Percentiles rank a stretch among this genome's conserved stretches.
Conservation (phyloP, 345 rosid species). For the Populus deltoides region DNA sequence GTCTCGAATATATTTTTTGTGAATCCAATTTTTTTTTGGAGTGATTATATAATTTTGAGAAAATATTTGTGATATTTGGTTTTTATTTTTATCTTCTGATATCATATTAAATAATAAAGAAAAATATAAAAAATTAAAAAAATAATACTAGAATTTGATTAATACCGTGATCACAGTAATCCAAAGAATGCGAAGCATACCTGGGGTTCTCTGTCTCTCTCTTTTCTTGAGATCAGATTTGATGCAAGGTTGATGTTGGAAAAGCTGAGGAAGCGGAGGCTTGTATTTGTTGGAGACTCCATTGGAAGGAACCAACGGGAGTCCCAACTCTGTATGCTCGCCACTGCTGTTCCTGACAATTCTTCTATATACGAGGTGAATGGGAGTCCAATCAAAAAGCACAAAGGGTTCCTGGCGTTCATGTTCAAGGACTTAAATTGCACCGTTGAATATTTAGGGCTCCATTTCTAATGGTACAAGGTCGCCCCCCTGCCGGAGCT, state of each 20-base stretch:
- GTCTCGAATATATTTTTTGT: too few relatives aligned
- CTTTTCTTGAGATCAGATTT: conserved; percentile 50
- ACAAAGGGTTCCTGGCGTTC: conserved; percentile 67
- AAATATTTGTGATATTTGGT: too few relatives aligned
- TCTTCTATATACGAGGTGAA: conserved; percentile 64
- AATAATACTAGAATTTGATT: too few relatives aligned
- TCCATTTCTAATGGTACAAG: conserved; percentile 66
- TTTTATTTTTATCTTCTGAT: too few relatives aligned
- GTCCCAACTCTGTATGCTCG: conserved; percentile 81
- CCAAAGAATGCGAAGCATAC: too few relatives aligned
- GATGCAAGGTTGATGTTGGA: conserved; percentile 67
- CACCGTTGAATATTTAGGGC: conserved; percentile 83
- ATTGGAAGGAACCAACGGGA: conserved; percentile 97
- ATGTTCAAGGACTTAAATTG: conserved; percentile 76
- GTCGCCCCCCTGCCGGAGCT: conserved; percentile 59
- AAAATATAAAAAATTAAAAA: too few relatives aligned
- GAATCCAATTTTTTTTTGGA: too few relatives aligned
- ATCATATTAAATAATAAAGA: too few relatives aligned
- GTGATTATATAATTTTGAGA: too few relatives aligned
- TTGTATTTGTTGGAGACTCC: conserved; percentile 91
- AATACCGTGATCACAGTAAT: too few relatives aligned
- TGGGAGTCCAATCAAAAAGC: conserved; percentile 84
- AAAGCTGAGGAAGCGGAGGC: conserved; percentile 53
- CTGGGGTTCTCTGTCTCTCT: background rate
- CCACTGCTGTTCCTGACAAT: conserved; percentile 57